Conservation (phyloP, 106 monocot genomes). For the Dioscorea alata region DNA sequence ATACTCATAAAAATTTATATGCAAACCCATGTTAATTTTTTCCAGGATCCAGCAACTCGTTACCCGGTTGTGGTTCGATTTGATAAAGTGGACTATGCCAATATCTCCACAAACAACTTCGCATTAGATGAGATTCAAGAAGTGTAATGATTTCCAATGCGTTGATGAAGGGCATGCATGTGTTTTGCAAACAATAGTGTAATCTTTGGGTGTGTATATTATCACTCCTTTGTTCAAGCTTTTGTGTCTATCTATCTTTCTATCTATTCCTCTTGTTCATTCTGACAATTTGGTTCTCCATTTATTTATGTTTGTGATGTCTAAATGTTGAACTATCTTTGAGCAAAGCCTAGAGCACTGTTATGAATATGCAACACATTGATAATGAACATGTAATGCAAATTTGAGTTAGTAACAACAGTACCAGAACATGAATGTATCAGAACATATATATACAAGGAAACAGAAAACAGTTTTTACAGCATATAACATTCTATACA, state of each 20-base stretch:
- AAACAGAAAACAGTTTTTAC: neutral
- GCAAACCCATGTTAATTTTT: neutral
- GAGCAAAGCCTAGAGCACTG: neutral
- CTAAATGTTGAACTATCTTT: neutral
- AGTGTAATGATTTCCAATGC: slow-evolving; percentile 15
- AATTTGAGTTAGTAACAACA: too few species aligned
- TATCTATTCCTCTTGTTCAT: neutral
- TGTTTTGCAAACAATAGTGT: slow-evolving; percentile 2
- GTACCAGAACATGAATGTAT: too few species aligned
- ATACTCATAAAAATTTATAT: neutral
- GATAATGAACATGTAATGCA: too few species aligned
- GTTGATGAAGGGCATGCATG: neutral
- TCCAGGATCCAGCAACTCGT: slow-evolving; percentile 32
- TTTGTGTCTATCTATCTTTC: neutral
- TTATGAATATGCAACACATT: neutral
- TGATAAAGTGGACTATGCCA: slow-evolving; percentile 38
- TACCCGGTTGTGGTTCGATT: slow-evolving; percentile 49
- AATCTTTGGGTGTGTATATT: neutral
- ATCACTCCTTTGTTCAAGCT: neutral
- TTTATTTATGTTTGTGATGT: neutral
- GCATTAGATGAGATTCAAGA: slow-evolving; percentile 37
- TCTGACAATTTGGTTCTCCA: neutral
- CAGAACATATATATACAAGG: too few species aligned
- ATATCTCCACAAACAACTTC: slow-evolving; percentile 41
- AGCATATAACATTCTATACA: neutral